Evolutionary conservation across 345 rosid species (phyloP).

Genomic region (Draba incana): DNA sequence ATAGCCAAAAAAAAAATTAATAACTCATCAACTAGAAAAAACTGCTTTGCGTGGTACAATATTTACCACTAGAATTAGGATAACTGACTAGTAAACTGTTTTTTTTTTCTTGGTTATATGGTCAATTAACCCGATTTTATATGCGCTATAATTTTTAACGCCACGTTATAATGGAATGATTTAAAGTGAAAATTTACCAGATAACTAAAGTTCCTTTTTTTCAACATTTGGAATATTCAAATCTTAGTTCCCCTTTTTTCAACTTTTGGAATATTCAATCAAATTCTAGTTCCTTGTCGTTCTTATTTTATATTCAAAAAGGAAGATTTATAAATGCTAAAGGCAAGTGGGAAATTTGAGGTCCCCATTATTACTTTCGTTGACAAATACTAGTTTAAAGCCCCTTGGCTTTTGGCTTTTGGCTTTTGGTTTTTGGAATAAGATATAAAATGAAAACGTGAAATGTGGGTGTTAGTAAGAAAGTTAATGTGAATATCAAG

Average conservation of each 20-base stretch:
- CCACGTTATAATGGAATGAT: too few species aligned
- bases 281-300: constrained; percentile 18
- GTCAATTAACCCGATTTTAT: too few species aligned
- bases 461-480: too few species aligned
- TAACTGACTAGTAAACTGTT: too few species aligned
- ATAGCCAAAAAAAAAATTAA: too few species aligned
- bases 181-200: too few species aligned
- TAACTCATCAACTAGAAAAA: too few species aligned
- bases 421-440: constrained; percentile 4
- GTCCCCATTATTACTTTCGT: constrained; percentile 1
- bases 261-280: constrained; percentile 25
- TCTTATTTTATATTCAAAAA: constrained; percentile 1
- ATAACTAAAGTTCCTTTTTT: background rate
- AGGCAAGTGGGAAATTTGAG: constrained; percentile 21
- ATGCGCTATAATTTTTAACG: too few species aligned
- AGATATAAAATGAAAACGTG: background rate
- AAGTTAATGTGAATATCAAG: background rate
- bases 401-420: constrained; percentile 23
- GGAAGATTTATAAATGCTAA: background rate
- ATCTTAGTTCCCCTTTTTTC: background rate
- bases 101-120: too few species aligned
- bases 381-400: constrained; percentile 11
- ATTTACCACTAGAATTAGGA: too few species aligned
- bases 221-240: constrained; percentile 7
- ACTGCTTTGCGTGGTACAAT: too few species aligned